A percentile compares a stretch with the other conserved stretches of the same genome.
phyloP scores from a whole-genome alignment of 768 basidiomycete genomes.

The Nidula microcarpa region DNA sequence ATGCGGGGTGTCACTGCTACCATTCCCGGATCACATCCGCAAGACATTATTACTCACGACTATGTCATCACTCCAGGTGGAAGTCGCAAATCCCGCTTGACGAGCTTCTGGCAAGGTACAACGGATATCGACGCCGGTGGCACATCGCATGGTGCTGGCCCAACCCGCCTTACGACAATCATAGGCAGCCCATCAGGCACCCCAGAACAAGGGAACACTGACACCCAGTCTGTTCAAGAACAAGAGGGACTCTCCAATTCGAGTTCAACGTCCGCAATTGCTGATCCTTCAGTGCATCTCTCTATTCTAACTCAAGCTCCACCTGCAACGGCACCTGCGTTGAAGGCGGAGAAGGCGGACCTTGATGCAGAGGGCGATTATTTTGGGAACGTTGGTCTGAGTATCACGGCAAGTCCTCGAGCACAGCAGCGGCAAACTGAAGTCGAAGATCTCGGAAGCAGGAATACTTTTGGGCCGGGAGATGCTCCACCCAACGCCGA shows the following conservation, averaged over 20 bases:
- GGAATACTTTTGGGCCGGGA: neutral
- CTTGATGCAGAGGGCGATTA: slow-evolving; percentile 7
- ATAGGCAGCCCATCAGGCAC: slow-evolving; percentile 15
- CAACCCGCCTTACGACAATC: slow-evolving; percentile 11
- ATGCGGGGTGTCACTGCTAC: slow-evolving; percentile 72
- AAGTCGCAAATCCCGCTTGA: slow-evolving; percentile 52
- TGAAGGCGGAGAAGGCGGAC: slow-evolving; percentile 1
- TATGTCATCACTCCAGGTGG: slow-evolving; percentile 43
- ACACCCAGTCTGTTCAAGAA: neutral
- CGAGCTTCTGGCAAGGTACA: slow-evolving; percentile 78
- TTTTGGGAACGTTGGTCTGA: slow-evolving; percentile 8
- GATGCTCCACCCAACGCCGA: neutral
- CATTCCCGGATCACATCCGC: slow-evolving; percentile 59
- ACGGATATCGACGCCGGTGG: slow-evolving; percentile 46
- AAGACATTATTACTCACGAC: slow-evolving; percentile 16
- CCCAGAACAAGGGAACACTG: neutral
- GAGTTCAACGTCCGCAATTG: neutral
- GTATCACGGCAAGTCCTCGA: neutral
- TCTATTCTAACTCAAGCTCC: slow-evolving; percentile 6
- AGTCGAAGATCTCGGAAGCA: too few species aligned
- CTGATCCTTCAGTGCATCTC: slow-evolving; percentile 1
- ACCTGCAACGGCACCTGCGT: slow-evolving; percentile 17
- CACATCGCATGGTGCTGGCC: neutral
- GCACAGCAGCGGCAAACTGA: too few species aligned
- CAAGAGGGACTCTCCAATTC: neutral